Base-by-base conservation (phyloP, 2,329 filamentous ascomycete species). In the Curvularia hawaiiensis region DNA sequence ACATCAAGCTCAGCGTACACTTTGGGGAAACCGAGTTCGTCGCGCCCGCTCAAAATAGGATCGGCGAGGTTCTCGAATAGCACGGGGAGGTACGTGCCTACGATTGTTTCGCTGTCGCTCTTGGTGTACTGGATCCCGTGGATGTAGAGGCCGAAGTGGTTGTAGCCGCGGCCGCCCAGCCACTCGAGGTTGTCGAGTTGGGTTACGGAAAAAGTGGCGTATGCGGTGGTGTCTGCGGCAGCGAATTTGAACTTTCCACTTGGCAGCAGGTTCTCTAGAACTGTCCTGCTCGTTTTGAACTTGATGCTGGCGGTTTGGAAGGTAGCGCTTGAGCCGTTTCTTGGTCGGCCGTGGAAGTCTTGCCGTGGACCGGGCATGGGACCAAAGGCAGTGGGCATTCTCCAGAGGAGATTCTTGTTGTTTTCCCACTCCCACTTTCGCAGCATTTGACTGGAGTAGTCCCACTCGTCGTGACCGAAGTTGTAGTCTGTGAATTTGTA, bases 11-110 rank as follows among this genome's bases (percentile, higher is more conserved):
- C 74, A n/a, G 80, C 80, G 60, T 79, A 85, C 0, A 87, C 60
- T 71, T 87, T 88, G 0, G 84, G 84, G 80, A 87, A 85, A 0
- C 86, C 86, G 0, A 88, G 76, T 61, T 88, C 86, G 46, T 88
- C 85, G 1, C 85, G 75, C 0, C 84, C 85, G 4, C 82, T 83
- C 0, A 88, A 68, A 43, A 89, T 87, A 0, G 86, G 83, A 60
- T 89, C 86, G 0, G 85, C 75, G 2, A 85, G 68, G 50, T 76
- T 81, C 67, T 89, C 86, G 60, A 89, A 85, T 0, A 88, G 72
- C 0, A 88, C 75, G 0, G 84, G 81, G 38, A 88, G 68, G 61
- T 83, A 88, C 0, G 82, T 82, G 2, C 85, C 86, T 12, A 72
- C 72, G 1, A 85, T 65, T 0, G 77, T 72, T 0, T 75, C 73